Evolutionary conservation across 345 rosid genomes (phyloP), one percentile per base, ranked within the genome.

Genomic region (Lepidium sativum): DNA sequence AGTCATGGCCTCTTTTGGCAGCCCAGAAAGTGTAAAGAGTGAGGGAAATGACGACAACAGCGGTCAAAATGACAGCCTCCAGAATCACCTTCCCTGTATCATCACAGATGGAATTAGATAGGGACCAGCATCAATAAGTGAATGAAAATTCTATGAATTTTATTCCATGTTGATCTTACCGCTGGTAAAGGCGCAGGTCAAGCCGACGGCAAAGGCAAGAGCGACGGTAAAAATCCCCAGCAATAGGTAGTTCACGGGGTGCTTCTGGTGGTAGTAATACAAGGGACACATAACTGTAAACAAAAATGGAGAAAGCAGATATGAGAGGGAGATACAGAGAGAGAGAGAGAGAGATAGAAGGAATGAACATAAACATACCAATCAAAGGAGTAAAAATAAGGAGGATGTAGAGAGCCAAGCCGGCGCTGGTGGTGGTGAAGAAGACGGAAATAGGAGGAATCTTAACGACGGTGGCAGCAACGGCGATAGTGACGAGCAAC

Each of bases 11-110:
- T 72, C 88, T 87, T 60, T 77, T 78, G 8, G 87, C 97, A 9
- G 97, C 98, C 98, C 98, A 92, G 79, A 89, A 92, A 8, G 98
- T 92, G 80, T 87, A 92, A 8, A 87, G 69, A 10, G 97, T 89
- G 15, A 89, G 96, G n/a, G 83, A 69, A 54, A 86, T 55, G 21
- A 89, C 97, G 71, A 92, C 85, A 20, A 69, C 82, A n/a, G 88
- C 18, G 0, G 97, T 92, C 66, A 92, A 60, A n/a, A 92, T 87
- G 5, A 61, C 96, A 32, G 98, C 52, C 73, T 89, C 94, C 35
- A 92, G 76, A 60, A 92, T 87, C 3, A 92, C 80, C 71, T 84
- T 87, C 40, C 97, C 96, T 92, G 29, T 25, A 25, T 25, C 29
- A 25, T 25, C 29, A n/a, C n/a, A 25, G 0, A 25, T 25, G 6